Percentiles rank a stretch among this genome's conserved stretches.
Evolutionary conservation across 495 filamentous ascomycete genomes (phyloP).

Genomic region (Penicillium waksmanii): DNA sequence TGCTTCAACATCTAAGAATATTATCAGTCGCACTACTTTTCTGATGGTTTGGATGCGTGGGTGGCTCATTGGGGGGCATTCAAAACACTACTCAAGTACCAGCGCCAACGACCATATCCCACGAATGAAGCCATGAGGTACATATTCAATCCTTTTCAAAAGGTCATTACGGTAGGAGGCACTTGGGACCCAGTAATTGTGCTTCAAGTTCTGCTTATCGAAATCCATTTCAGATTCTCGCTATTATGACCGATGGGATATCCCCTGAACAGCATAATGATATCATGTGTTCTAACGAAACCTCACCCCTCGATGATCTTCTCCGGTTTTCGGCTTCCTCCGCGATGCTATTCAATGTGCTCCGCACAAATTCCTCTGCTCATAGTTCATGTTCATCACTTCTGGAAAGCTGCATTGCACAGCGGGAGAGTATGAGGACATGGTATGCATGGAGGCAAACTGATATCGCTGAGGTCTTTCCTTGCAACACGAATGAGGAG

Average conservation of each 20-base stretch:
- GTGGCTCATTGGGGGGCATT: not conserved
- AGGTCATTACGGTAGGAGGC: not conserved
- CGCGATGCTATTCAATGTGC: not conserved
- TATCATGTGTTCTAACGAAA: not conserved
- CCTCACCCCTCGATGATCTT: not conserved
- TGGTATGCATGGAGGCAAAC: not conserved
- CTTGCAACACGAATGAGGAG: not conserved
- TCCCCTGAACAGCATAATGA: not conserved
- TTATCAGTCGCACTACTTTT: not conserved
- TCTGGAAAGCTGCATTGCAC: not conserved
- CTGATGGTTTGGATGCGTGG: not conserved
- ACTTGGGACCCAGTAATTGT: not conserved
- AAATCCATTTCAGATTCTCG: not conserved
- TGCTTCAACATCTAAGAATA: too few species aligned
- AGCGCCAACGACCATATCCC: not conserved
- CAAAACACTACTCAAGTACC: not conserved
- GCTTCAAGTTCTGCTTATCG: not conserved
- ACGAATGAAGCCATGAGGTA: not conserved
- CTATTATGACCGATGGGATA: slow-evolving; percentile 2
- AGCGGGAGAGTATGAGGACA: not conserved
- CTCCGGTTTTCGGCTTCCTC: not conserved
- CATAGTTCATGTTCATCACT: not conserved
- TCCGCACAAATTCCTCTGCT: not conserved
- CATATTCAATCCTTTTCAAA: not conserved
- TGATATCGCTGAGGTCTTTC: not conserved